A percentile compares a stretch with the other conserved stretches of the same genome.
These are phyloP conservation scores for Monoraphidium neglectum DNA, from an alignment of 139 green algal species.

Conservation along the genomic window DNA sequence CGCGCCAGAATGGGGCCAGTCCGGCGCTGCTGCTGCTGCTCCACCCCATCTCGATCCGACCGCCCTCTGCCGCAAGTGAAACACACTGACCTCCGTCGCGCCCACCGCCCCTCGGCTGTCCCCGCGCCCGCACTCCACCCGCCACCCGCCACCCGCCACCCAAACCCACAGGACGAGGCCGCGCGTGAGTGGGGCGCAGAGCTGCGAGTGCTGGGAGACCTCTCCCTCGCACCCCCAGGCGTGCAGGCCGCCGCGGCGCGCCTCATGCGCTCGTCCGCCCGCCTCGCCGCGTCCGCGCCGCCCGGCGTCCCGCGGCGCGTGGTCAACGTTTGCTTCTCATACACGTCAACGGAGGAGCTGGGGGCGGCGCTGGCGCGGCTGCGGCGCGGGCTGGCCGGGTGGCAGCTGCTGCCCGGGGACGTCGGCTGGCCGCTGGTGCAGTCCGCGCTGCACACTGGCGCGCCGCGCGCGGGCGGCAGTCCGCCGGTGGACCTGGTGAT, in stretches of 20 bases:
- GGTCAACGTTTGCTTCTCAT: constrained; percentile 95
- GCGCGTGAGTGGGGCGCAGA: constrained; percentile 49
- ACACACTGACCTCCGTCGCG: too few species aligned
- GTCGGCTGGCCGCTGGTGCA: constrained; percentile 34
- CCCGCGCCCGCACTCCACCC: too few species aligned
- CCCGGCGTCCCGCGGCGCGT: constrained; percentile 4
- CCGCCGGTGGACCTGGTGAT: constrained; percentile 35
- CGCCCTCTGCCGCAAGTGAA: too few species aligned
- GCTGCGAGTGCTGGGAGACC: constrained; percentile 81
- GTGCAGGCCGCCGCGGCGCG: constrained; percentile 71
- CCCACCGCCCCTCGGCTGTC: too few species aligned
- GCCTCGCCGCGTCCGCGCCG: background rate
- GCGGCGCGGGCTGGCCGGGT: constrained; percentile 16
- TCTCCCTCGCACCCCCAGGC: constrained; percentile 60
- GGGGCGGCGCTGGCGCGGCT: constrained; percentile 40
- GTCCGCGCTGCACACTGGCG: constrained; percentile 46
- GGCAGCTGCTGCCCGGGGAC: constrained; percentile 36
- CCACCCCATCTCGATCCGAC: too few species aligned
- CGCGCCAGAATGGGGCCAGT: too few species aligned
- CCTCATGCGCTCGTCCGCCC: constrained; percentile 57
- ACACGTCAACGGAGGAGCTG: constrained; percentile 84
- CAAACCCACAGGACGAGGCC: constrained; percentile 13
- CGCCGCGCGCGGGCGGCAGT: background rate
- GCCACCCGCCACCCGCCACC: too few species aligned
- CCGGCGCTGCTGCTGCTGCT: too few species aligned